Base-by-base conservation (phyloP, 2,329 filamentous ascomycete genomes). In the Hortaea werneckii region DNA sequence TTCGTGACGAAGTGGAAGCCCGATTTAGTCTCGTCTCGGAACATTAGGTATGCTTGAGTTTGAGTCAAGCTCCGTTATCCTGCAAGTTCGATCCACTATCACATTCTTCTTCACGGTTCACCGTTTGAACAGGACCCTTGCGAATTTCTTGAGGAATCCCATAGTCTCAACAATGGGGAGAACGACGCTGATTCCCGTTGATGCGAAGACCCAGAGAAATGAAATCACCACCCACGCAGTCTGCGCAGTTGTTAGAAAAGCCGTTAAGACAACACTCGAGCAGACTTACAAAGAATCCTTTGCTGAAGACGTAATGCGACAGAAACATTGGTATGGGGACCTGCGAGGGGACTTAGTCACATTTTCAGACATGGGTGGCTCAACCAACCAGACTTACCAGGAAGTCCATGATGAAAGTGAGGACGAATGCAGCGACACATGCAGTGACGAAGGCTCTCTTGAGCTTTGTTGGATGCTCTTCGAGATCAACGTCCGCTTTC, bases 341-440 rank as follows among this genome's bases (percentile, higher is more conserved):
- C 26, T 40, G 41, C 27, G n/a, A n/a, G 9, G 32, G 32, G 9
- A 9, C 9, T 35, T 35, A 35, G 32, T n/a, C 10, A n/a, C 27
- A 2, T 27, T 12, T 20, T 20, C 11, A 9, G 37, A 40, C 5
- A 40, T 40, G 10, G 20, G 20, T 20, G 20, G 20, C 20, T 20
- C 20, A 20, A 20, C 20, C 20, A 20, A 20, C 6, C 29, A 10
- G 6, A 13, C 35, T 8, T 30, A 40, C 35, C 28, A 40, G n/a
- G 44, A 41, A 42, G 39, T 41, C 44, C 37, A 47, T 47, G 29
- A 41, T 47, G 8, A 74, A 55, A 1, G 85, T 85, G 68, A 86
- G 71, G 50, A 75, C 63, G 7, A 78, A 69, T 1, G 81, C 84
- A 50, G 78, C 61, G 13, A 66, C 68, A 42, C 80, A 79, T 41